phyloP scores from a whole-genome alignment of 1,139 yeast species.

The Nematodospora anomalae region DNA sequence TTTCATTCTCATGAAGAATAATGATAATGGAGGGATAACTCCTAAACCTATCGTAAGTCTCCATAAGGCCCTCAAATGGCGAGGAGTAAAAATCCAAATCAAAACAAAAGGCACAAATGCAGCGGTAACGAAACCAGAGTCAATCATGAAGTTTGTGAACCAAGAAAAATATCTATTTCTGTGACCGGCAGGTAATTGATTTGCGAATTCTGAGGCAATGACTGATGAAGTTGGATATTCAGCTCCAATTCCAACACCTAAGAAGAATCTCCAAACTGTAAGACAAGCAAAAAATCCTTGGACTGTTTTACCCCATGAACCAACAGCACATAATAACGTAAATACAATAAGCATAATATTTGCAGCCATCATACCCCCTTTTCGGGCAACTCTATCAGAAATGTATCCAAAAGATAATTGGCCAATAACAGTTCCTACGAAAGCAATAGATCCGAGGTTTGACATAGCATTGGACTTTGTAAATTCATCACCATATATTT shows the following conservation, averaged over 20 bases:
- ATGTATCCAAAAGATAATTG: constrained; percentile 76
- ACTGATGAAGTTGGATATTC: constrained; percentile 95
- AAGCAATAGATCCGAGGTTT: constrained; percentile 84
- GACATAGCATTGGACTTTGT: constrained; percentile 64
- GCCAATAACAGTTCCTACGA: constrained; percentile 90
- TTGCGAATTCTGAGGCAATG: constrained; percentile 90
- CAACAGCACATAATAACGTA: constrained; percentile 76
- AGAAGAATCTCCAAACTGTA: constrained; percentile 80
- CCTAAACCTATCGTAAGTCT: constrained; percentile 90
- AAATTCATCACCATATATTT: constrained; percentile 64
- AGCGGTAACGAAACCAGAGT: constrained; percentile 78
- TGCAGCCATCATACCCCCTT: constrained; percentile 76
- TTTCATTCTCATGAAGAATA: constrained; percentile 74
- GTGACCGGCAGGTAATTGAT: constrained; percentile 70
- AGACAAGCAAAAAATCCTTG: constrained; percentile 79
- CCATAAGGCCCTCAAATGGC: constrained; percentile 84
- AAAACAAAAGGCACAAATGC: constrained; percentile 86
- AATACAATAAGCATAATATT: constrained; percentile 71
- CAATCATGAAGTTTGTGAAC: constrained; percentile 90
- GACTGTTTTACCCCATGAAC: constrained; percentile 73
- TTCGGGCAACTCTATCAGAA: constrained; percentile 77
- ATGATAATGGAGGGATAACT: constrained; percentile 80
- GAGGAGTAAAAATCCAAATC: constrained; percentile 74
- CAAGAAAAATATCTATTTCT: constrained; percentile 88
- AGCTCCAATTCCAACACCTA: constrained; percentile 85